Evolutionary conservation across 2,329 filamentous ascomycete species (phyloP), one percentile per base, ranked within the genome.

Genomic region (Fusarium humuli): DNA sequence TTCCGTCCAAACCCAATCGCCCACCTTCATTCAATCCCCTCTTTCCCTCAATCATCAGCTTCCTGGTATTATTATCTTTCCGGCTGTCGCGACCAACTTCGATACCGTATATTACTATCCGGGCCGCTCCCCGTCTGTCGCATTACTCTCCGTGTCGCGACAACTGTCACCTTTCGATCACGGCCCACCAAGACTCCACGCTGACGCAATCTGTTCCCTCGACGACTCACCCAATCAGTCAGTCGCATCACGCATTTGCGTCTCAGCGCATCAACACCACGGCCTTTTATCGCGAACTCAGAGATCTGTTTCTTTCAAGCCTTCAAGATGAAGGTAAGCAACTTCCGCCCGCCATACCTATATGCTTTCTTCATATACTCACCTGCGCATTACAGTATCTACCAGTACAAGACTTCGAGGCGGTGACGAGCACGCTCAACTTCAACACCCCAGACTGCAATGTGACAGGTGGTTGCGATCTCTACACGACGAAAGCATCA

Each of bases 401-500:
- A 76, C 94, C 95, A 66, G 88, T 97, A 69, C 91, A 90, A 81
- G 92, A 97, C 73, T 94, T 98, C 78, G 94, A 98, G 81, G 90
- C 92, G 80, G 92, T 98, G 73, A 95, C 94, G 66, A 92, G 92
- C 82, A 93, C 95, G 69, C 90, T 99, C 78, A 98, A 97, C 79
- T 98, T 98, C 85, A 93, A 96, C 76, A 98, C 95, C 2, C 90
- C 92, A 54, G 95, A 98, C 79, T 94, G 94, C 78, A 93, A 95
- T 73, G 92, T 99, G 65, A 91, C 94, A 29, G 96, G 96, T 75
- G 93, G 93, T 71, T 98, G 95, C 85, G 96, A 99, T 80, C 87
- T 98, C 20, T 99, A 98, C 85, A 98, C 95, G 12, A 98, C 94
- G 27, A 99, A 99, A 82, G 94, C 96, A 30, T 94, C 95, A 58